Evolutionary conservation across 139 green algal genomes (phyloP).

Genomic region (Chloropicon primus): DNA sequence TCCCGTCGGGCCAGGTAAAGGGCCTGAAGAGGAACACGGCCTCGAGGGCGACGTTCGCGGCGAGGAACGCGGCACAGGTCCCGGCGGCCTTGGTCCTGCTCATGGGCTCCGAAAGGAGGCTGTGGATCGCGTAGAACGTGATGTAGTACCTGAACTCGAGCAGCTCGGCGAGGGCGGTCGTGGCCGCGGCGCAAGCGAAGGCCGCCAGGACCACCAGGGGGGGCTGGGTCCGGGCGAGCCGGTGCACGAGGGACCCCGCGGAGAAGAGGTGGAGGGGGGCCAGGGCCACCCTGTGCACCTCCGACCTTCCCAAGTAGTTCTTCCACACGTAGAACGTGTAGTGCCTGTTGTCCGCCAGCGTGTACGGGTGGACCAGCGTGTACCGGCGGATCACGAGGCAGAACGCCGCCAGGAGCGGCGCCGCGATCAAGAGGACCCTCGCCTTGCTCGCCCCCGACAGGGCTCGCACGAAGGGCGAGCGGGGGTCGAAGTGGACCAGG

Average conservation of each 20-base stretch:
- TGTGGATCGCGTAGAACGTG: slow-evolving; percentile 33
- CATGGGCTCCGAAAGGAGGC: slow-evolving; percentile 38
- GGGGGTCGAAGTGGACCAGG: no score
- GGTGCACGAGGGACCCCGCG: slow-evolving; percentile 15
- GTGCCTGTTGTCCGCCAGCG: slow-evolving; percentile 90
- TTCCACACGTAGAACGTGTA: slow-evolving; percentile 90
- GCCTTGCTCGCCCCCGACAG: no score
- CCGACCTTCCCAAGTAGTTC: neutral
- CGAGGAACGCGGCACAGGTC: slow-evolving; percentile 12
- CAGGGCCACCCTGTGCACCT: neutral
- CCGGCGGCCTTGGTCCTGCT: neutral
- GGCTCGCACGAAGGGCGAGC: no score
- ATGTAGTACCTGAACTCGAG: slow-evolving; percentile 86
- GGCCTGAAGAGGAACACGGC: slow-evolving; percentile 52
- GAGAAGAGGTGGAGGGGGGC: neutral
- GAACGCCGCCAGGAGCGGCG: no score
- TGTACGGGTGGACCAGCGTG: slow-evolving; percentile 74
- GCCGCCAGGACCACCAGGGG: slow-evolving; percentile 27
- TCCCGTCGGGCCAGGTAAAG: slow-evolving; percentile 57
- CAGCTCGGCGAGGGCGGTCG: slow-evolving; percentile 64
- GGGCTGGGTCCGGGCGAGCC: slow-evolving; percentile 9
- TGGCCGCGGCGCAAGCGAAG: slow-evolving; percentile 16
- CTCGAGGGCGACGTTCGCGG: slow-evolving; percentile 40
- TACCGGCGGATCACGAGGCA: neutral
- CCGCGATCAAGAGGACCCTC: no score